phyloP scores from a whole-genome alignment of 257 asterid species.

The Gardenia jasminoides region DNA sequence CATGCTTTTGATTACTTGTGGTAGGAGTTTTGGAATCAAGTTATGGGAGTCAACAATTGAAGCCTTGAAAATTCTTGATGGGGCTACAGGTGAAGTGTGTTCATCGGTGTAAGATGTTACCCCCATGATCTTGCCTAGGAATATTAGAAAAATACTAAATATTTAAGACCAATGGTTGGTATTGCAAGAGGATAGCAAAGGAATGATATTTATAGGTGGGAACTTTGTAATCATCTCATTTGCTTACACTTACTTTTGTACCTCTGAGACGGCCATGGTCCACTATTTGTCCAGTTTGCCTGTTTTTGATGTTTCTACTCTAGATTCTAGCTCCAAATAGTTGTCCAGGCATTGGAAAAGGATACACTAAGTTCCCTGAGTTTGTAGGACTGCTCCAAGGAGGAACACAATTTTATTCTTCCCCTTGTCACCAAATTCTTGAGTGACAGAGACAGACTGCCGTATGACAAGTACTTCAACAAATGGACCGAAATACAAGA shows the following conservation, averaged over 20 bases:
- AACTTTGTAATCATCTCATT: neutral
- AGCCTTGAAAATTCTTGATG: constrained; percentile 33
- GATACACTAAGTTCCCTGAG: neutral
- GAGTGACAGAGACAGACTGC: too few species aligned
- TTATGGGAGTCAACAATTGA: constrained; percentile 28
- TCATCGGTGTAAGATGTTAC: constrained; percentile 20
- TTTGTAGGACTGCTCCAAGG: too few species aligned
- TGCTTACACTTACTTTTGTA: neutral
- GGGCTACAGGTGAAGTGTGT: constrained; percentile 21
- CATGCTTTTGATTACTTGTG: constrained; percentile 27
- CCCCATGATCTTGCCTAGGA: constrained; percentile 19
- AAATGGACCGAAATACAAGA: too few species aligned
- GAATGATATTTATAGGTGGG: constrained; percentile 2
- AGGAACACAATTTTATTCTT: too few species aligned
- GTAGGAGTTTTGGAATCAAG: constrained; percentile 32
- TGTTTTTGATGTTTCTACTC: neutral
- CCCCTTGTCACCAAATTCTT: too few species aligned
- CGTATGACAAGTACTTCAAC: too few species aligned
- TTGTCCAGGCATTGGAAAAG: neutral
- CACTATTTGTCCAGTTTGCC: constrained; percentile 2
- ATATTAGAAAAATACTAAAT: neutral
- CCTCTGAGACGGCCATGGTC: constrained; percentile 9
- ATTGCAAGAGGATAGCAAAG: neutral
- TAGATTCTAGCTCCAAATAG: neutral
- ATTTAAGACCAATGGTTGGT: too few species aligned